Percentiles rank a stretch among this genome's conserved stretches.
phyloP scores from a whole-genome alignment of 306 rosid species.

The Glycyrrhiza uralensis region DNA sequence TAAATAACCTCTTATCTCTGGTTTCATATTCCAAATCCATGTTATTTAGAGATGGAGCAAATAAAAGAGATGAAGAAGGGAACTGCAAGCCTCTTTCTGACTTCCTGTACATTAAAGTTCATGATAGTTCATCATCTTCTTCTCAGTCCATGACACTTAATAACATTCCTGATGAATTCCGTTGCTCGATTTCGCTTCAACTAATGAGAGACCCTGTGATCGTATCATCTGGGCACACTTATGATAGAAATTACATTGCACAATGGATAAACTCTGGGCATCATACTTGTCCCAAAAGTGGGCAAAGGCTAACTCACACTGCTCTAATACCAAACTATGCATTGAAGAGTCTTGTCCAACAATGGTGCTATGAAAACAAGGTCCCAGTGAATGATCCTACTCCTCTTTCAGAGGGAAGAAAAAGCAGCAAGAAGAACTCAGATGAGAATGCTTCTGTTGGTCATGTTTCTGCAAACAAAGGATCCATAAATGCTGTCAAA shows the following conservation, averaged over 20 bases:
- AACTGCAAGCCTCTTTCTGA: constrained; percentile 36
- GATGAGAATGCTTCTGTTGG: constrained; percentile 40
- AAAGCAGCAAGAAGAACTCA: constrained; percentile 27
- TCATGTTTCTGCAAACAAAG: constrained; percentile 58
- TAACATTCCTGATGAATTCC: constrained; percentile 78
- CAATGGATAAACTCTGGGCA: constrained; percentile 88
- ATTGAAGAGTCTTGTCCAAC: constrained; percentile 69
- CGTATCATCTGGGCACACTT: constrained; percentile 77
- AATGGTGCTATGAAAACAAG: constrained; percentile 68
- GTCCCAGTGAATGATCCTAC: constrained; percentile 36
- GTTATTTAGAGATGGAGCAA: constrained; percentile 44
- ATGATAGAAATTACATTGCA: constrained; percentile 65
- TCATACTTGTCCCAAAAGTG: constrained; percentile 82
- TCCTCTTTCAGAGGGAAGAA: constrained; percentile 40
- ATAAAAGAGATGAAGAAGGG: constrained; percentile 31
- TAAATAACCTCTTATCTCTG: constrained; percentile 63
- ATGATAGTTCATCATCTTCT: constrained; percentile 40
- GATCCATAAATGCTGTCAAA: constrained; percentile 67
- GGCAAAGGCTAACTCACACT: constrained; percentile 74
- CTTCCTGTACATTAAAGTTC: constrained; percentile 14
- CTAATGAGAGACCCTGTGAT: constrained; percentile 84
- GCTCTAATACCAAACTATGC: constrained; percentile 86
- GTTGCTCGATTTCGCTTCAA: constrained; percentile 80
- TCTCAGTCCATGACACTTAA: constrained; percentile 42
- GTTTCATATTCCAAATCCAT: constrained; percentile 56